These are phyloP conservation scores for Metarhizium brunneum DNA, from an alignment of 2,329 filamentous ascomycete genomes.

Conservation along the genomic window DNA sequence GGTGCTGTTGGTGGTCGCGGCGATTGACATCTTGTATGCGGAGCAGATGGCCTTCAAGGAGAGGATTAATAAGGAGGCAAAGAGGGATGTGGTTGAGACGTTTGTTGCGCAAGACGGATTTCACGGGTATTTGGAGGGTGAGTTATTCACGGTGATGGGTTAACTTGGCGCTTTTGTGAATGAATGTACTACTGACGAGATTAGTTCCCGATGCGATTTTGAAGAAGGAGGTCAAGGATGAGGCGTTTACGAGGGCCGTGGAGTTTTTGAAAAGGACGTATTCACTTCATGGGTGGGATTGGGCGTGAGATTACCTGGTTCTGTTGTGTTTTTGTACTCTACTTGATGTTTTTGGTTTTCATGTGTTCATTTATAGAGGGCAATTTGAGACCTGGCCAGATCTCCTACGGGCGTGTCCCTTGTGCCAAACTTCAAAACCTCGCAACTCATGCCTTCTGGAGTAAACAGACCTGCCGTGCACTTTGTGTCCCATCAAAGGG, in stretches of 20 bases:
- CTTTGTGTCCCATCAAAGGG: too few species aligned
- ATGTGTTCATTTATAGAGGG: too few species aligned
- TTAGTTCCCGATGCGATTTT: conserved; percentile 13
- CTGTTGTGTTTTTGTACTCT: too few species aligned
- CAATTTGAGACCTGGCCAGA: too few species aligned
- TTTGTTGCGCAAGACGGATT: conserved; percentile 14
- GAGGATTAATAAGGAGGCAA: conserved; percentile 20
- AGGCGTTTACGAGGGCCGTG: conserved; percentile 9
- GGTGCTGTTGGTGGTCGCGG: conserved; percentile 30
- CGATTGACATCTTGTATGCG: conserved; percentile 32
- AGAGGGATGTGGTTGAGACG: conserved; percentile 12
- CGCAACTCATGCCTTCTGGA: too few species aligned
- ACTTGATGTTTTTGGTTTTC: too few species aligned
- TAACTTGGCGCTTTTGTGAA: not conserved
- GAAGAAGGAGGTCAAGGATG: conserved; percentile 5
- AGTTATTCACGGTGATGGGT: not conserved
- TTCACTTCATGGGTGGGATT: not conserved
- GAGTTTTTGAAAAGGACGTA: conserved; percentile 9
- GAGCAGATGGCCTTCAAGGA: conserved; percentile 14
- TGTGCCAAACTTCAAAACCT: too few species aligned
- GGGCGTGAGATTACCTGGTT: not conserved
- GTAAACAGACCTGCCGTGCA: too few species aligned
- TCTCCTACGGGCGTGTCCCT: too few species aligned
- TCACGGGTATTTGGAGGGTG: conserved; percentile 19
- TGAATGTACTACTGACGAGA: not conserved